Evolutionary conservation across 345 rosid genomes (phyloP).

Genomic region (Moricandia moricandioides): DNA sequence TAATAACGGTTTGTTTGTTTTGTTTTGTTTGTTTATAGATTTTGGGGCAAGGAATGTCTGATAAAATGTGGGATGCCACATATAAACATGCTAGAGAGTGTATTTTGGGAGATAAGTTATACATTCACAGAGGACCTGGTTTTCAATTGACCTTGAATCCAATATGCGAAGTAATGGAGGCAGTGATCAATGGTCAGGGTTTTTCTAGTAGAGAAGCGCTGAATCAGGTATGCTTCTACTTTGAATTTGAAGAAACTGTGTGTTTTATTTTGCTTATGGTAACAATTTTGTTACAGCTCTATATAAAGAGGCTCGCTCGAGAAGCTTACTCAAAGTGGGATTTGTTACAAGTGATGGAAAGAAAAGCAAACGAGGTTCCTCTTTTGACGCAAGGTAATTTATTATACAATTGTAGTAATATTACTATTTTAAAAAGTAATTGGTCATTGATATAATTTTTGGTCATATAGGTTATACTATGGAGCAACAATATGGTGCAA

Average conservation of each 20-base stretch:
- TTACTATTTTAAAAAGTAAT: background rate
- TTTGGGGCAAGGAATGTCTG: slow-evolving; percentile 62
- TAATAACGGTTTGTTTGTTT: background rate
- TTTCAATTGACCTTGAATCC: slow-evolving; percentile 53
- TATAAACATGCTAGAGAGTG: slow-evolving; percentile 76
- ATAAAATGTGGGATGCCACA: slow-evolving; percentile 73
- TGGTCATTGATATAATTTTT: background rate
- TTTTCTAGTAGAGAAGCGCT: slow-evolving; percentile 39
- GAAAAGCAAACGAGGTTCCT: slow-evolving; percentile 39
- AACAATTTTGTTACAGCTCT: slow-evolving; percentile 36
- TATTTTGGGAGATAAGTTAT: slow-evolving; percentile 54
- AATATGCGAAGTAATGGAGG: slow-evolving; percentile 58
- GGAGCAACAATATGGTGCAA: slow-evolving; percentile 39
- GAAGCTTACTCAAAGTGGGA: slow-evolving; percentile 58
- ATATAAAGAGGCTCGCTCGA: slow-evolving; percentile 49
- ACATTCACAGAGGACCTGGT: slow-evolving; percentile 38
- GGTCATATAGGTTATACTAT: slow-evolving; percentile 40
- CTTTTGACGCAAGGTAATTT: slow-evolving; percentile 56
- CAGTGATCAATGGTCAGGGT: slow-evolving; percentile 42
- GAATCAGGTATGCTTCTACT: slow-evolving; percentile 43
- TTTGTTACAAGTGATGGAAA: slow-evolving; percentile 49
- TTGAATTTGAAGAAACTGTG: background rate
- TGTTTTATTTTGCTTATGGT: background rate
- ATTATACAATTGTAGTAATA: background rate
- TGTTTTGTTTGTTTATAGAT: slow-evolving; percentile 45